Evolutionary conservation across 768 basidiomycete species (phyloP).

Genomic region (Phylloporus sp.): DNA sequence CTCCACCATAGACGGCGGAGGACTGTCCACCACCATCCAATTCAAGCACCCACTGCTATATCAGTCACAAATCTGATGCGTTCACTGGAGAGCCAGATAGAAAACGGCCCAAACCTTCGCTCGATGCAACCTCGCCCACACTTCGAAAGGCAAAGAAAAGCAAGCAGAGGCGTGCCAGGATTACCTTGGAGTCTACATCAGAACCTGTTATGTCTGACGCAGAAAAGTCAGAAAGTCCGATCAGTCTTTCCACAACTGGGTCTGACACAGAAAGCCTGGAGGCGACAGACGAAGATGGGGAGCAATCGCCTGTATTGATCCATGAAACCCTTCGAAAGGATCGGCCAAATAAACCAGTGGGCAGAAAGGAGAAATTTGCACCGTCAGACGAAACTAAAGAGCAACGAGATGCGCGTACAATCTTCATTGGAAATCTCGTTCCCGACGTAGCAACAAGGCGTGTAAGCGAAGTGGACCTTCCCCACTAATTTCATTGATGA

Average conservation of each 20-base stretch:
- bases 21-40: conserved; percentile 3
- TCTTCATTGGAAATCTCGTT: conserved; percentile 90
- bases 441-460: conserved; percentile 72
- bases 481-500: not conserved
- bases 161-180: conserved; percentile 4
- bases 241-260: conserved; percentile 11
- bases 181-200: not conserved
- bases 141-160: conserved; percentile 12
- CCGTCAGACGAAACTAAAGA: conserved; percentile 71
- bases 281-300: conserved; percentile 28
- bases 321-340: conserved; percentile 54
- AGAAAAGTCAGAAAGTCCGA: not conserved
- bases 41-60: conserved; percentile 3
- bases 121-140: conserved; percentile 15
- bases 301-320: conserved; percentile 40
- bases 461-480: conserved; percentile 41
- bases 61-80: conserved; percentile 12
- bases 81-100: conserved; percentile 11
- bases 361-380: conserved; percentile 42
- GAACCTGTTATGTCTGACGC: not conserved
- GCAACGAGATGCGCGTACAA: conserved; percentile 73
- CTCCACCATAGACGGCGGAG: conserved; percentile 3
- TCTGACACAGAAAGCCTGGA: conserved; percentile 28
- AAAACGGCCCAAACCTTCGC: conserved; percentile 18
- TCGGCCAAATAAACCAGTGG: conserved; percentile 24